Conservation (phyloP, 805 yeast species). For the Maudiozyma barnettii region DNA sequence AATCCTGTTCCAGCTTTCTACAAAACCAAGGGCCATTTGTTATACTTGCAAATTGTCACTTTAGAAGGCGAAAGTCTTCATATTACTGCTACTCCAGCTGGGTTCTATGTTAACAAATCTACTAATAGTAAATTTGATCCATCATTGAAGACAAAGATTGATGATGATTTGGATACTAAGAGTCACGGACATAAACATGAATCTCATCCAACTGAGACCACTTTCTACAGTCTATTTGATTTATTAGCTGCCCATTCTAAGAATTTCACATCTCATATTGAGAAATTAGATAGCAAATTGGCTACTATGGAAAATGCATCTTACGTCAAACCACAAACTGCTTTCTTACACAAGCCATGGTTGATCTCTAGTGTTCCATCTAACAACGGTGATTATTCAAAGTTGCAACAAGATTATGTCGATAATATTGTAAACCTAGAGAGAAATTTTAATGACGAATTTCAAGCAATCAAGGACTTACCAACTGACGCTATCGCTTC, state of each 20-base stretch:
- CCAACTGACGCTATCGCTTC: slow-evolving; percentile 51
- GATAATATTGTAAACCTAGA: slow-evolving; percentile 23
- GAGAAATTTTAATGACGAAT: slow-evolving; percentile 88
- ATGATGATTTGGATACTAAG: not conserved
- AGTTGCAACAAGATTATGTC: slow-evolving; percentile 40
- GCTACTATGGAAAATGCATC: slow-evolving; percentile 40
- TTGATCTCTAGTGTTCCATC: slow-evolving; percentile 30
- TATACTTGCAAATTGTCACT: slow-evolving; percentile 66
- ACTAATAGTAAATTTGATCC: slow-evolving; percentile 66
- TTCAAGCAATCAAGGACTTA: slow-evolving; percentile 71
- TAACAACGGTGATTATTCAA: slow-evolving; percentile 45
- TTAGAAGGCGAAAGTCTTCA: slow-evolving; percentile 72
- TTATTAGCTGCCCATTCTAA: slow-evolving; percentile 62
- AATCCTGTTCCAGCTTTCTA: slow-evolving; percentile 68
- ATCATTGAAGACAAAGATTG: slow-evolving; percentile 27
- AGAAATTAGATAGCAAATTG: slow-evolving; percentile 40
- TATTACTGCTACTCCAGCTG: slow-evolving; percentile 69
- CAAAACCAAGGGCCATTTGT: slow-evolving; percentile 64
- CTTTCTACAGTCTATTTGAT: slow-evolving; percentile 42
- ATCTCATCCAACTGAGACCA: not conserved
- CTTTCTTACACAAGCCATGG: slow-evolving; percentile 71
- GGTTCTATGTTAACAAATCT: slow-evolving; percentile 69
- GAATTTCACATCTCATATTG: slow-evolving; percentile 43
- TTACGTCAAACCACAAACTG: slow-evolving; percentile 52
- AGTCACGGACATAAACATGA: not conserved